Evolutionary conservation across 306 rosid genomes (phyloP), one percentile per base, ranked within the genome.

Genomic region (Macrotyloma uniflorum): DNA sequence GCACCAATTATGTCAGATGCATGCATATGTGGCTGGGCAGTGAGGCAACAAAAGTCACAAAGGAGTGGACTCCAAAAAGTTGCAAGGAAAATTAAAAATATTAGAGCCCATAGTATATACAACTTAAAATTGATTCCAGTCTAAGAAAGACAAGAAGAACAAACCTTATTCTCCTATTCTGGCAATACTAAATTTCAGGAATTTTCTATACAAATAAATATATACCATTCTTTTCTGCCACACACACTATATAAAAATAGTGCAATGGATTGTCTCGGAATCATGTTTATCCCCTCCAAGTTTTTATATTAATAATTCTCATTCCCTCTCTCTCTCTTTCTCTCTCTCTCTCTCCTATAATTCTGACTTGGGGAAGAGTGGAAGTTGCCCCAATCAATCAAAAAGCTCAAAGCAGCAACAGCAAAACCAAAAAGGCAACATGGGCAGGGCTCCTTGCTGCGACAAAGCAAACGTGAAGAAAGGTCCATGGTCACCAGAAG

Each of bases 401-500:
- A 62, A 76, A 77, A 72, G 77, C 57, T 47, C 12, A 59, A 72
- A 85, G 78, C 9, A 43, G 42, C 65, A 80, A 71, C 72, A 77
- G 67, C 83, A 73, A 80, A 42, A 38, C 59, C 53, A 78, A 64
- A 64, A 71, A 36, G 64, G 12, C 65, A 83, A 72, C 43, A 79
- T 94, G 98, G 98, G 98, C 45, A 92, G 98, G 80, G 98, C 98
- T 83, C 89, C 89, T 86, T 86, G 89, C 65, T 86, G 89, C 19
- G 89, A 86, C 83, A 86, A 86, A 83, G 86, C 89, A 51, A 86
- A 79, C 77, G 89, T 86, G 83, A 86, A 86, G 85, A 86, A 74
- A 79, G 89, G 89, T 1, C 86, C 89, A 15, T 85, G 89, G 89
- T 82, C 84, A 2, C 89, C 89, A 18, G 89, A 85, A 79, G 89